Evolutionary conservation across 2,329 filamentous ascomycete species (phyloP).

Genomic region (Exutisphaerella laricina): DNA sequence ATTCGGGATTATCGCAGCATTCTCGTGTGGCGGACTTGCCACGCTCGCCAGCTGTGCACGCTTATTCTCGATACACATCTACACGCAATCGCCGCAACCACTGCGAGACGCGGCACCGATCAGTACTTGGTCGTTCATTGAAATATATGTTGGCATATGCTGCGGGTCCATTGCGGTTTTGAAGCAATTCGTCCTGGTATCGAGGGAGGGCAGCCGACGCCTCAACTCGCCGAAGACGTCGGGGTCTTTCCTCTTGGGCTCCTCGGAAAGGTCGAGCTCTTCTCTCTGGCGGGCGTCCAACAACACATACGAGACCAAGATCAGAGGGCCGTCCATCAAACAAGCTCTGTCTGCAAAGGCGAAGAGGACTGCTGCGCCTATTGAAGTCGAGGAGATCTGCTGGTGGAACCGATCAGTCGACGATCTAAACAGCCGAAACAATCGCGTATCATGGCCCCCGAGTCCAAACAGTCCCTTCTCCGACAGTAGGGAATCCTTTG

Average conservation of each 20-base stretch:
- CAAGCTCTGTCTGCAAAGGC: too few relatives aligned
- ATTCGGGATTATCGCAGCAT: conserved; percentile 31
- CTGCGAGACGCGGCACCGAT: conserved; percentile 28
- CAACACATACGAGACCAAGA: too few relatives aligned
- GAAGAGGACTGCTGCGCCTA: too few relatives aligned
- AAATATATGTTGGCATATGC: conserved; percentile 31
- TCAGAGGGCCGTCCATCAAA: too few relatives aligned
- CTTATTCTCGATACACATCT: conserved; percentile 30
- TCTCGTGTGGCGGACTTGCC: conserved; percentile 23
- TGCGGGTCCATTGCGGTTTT: conserved; percentile 29
- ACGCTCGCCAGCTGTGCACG: conserved; percentile 29
- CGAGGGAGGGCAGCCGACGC: conserved; percentile 1
- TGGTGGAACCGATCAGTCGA: too few relatives aligned
- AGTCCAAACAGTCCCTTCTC: background rate
- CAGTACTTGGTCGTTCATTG: conserved; percentile 32
- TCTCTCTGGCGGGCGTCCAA: too few relatives aligned
- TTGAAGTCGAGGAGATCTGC: too few relatives aligned
- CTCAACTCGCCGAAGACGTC: background rate
- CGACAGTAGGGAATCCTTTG: background rate
- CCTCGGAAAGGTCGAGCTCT: too few relatives aligned
- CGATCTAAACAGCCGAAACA: too few relatives aligned
- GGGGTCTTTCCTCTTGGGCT: too few relatives aligned
- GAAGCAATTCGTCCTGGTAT: conserved; percentile 3
- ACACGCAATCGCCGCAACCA: conserved; percentile 24
- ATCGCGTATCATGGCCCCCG: too few relatives aligned